Evolutionary conservation across 2,329 filamentous ascomycete genomes (phyloP).

Genomic region (Penicillium psychrosexuale): DNA sequence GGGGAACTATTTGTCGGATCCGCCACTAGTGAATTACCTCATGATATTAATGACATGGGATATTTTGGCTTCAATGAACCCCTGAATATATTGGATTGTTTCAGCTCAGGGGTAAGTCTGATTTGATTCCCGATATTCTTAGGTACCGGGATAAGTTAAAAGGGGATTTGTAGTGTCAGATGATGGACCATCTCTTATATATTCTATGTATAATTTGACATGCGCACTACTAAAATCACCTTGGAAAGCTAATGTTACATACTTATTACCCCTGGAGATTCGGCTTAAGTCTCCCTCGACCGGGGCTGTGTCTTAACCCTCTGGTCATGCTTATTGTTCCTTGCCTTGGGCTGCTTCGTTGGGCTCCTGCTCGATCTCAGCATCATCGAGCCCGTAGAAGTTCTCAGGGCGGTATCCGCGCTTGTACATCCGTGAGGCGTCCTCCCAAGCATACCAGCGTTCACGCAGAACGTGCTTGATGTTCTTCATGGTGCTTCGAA

Average conservation of each 20-base stretch:
- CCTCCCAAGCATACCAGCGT: constrained; percentile 76
- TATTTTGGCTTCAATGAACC: background rate
- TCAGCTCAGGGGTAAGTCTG: constrained; percentile 5
- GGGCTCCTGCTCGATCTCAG: constrained; percentile 9
- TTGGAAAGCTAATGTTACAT: constrained; percentile 13
- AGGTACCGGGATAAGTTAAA: background rate
- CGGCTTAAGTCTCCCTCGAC: background rate
- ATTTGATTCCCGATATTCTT: background rate
- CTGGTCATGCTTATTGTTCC: background rate
- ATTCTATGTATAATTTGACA: constrained; percentile 4
- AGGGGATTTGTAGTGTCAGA: background rate
- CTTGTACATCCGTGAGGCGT: constrained; percentile 38
- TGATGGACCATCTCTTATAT: background rate
- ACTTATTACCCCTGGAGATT: background rate
- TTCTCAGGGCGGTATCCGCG: constrained; percentile 37
- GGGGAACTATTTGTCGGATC: constrained; percentile 25
- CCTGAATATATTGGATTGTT: constrained; percentile 7
- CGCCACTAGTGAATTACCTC: constrained; percentile 26
- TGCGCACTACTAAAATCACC: constrained; percentile 1
- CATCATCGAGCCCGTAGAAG: constrained; percentile 19
- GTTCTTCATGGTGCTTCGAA: constrained; percentile 70
- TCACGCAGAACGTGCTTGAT: constrained; percentile 87
- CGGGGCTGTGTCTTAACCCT: background rate
- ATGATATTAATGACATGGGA: constrained; percentile 1
- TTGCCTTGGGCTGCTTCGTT: background rate